Percentiles rank a stretch among this genome's conserved stretches.
Evolutionary conservation across 805 yeast genomes (phyloP).

Genomic region (Wickerhamomyces bovis): DNA sequence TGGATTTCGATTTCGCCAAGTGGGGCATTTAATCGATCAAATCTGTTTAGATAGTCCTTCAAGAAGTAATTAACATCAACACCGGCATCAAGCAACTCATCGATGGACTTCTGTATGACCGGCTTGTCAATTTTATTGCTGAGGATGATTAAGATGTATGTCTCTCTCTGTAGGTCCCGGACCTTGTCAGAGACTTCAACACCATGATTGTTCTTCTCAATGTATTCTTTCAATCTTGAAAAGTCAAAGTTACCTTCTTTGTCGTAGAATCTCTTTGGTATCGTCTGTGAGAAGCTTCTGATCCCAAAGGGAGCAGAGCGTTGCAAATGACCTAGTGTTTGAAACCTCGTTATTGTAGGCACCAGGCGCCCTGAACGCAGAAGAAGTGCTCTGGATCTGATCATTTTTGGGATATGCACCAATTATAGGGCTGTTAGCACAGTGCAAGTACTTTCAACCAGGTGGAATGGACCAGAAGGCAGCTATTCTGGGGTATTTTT

Average conservation of each 20-base stretch:
- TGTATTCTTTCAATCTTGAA: constrained; percentile 12
- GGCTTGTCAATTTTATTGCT: constrained; percentile 6
- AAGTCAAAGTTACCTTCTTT: constrained; percentile 16
- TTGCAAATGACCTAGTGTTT: neutral
- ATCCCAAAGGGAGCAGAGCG: neutral
- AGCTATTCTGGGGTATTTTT: neutral
- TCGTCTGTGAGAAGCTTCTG: neutral
- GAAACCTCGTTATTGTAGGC: neutral
- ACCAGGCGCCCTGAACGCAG: neutral
- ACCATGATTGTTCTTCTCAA: constrained; percentile 11
- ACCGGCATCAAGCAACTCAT: constrained; percentile 11
- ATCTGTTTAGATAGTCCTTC: constrained; percentile 9
- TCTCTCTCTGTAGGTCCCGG: constrained; percentile 7
- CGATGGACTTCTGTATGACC: constrained; percentile 8
- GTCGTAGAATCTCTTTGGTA: constrained; percentile 8
- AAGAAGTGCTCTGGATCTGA: neutral
- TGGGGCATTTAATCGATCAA: constrained; percentile 1
- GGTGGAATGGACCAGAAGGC: neutral
- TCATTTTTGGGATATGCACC: neutral
- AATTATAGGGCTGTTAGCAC: neutral
- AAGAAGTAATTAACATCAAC: constrained; percentile 15
- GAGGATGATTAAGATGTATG: constrained; percentile 13
- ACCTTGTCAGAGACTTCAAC: constrained; percentile 3
- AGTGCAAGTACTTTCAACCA: neutral
- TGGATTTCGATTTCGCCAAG: neutral